phyloP scores from a whole-genome alignment of 176 grass and related monocot genomes.

The Typha latifolia region DNA sequence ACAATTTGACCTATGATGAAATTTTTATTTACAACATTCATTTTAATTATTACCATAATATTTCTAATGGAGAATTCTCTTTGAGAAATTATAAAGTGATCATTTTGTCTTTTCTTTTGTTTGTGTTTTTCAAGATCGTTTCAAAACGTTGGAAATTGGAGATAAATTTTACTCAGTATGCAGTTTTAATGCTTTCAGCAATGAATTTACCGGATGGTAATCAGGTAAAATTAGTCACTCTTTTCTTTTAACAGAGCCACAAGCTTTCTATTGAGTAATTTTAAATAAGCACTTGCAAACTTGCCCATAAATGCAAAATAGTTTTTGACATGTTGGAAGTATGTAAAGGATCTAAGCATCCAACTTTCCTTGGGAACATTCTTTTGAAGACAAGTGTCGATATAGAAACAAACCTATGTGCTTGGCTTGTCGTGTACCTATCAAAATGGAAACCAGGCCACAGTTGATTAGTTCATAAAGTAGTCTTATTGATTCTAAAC shows the following conservation, averaged over 20 bases:
- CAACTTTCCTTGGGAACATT: no score
- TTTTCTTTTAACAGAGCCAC: neutral
- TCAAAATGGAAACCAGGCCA: neutral
- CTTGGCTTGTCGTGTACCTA: neutral
- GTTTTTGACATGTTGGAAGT: no score
- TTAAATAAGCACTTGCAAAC: neutral
- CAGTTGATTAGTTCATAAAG: neutral
- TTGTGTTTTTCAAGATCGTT: slow-evolving; percentile 41
- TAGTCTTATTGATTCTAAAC: neutral
- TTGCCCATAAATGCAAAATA: no score
- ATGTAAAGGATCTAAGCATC: no score
- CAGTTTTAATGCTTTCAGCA: slow-evolving; percentile 93
- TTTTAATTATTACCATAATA: neutral
- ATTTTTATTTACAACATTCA: neutral
- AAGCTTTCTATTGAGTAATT: neutral
- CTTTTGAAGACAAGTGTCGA: no score
- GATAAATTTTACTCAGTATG: slow-evolving; percentile 90
- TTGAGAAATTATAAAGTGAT: neutral
- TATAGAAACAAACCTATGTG: neutral
- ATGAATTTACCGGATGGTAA: slow-evolving; percentile 93
- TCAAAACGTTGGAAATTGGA: slow-evolving; percentile 87
- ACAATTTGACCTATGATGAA: neutral
- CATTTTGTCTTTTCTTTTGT: neutral
- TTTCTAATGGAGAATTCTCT: no score
- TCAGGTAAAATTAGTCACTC: slow-evolving; percentile 34